These are phyloP conservation scores for Castanea crenata DNA, from an alignment of 306 rosid species.

Conservation along the genomic window DNA sequence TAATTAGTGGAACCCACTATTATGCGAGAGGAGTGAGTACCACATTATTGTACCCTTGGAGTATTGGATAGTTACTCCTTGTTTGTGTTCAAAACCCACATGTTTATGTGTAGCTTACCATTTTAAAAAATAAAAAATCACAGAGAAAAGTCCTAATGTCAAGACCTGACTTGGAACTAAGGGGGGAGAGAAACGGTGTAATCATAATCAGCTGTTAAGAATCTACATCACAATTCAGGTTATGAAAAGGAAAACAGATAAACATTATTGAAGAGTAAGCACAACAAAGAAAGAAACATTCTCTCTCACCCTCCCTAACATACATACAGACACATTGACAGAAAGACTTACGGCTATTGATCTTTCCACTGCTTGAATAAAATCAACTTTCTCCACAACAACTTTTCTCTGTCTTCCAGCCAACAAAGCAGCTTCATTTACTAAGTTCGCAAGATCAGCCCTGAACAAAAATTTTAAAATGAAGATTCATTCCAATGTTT, in stretches of 20 bases:
- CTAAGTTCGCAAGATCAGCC: slow-evolving; percentile 98
- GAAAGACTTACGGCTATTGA: slow-evolving; percentile 80
- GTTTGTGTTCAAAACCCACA: too few relatives aligned
- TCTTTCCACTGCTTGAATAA: slow-evolving; percentile 91
- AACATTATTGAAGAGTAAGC: not conserved
- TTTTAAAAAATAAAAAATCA: too few relatives aligned
- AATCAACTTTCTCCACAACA: slow-evolving; percentile 83
- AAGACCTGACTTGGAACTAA: not conserved
- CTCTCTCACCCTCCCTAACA: not conserved
- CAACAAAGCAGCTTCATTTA: slow-evolving; percentile 90
- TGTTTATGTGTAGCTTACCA: too few relatives aligned
- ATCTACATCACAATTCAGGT: not conserved
- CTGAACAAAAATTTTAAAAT: slow-evolving; percentile 39
- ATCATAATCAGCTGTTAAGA: not conserved
- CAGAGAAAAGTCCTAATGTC: not conserved
- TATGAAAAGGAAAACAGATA: not conserved
- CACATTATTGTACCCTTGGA: too few relatives aligned
- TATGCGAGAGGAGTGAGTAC: too few relatives aligned
- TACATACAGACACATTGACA: not conserved
- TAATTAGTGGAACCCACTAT: too few relatives aligned
- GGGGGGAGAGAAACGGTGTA: not conserved
- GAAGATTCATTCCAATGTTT: slow-evolving; percentile 18
- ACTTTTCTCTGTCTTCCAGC: slow-evolving; percentile 87
- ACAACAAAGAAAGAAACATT: not conserved
- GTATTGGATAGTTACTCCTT: too few relatives aligned